These are phyloP conservation scores for Sicyos edulis DNA, from an alignment of 306 rosid species.

Conservation along the genomic window DNA sequence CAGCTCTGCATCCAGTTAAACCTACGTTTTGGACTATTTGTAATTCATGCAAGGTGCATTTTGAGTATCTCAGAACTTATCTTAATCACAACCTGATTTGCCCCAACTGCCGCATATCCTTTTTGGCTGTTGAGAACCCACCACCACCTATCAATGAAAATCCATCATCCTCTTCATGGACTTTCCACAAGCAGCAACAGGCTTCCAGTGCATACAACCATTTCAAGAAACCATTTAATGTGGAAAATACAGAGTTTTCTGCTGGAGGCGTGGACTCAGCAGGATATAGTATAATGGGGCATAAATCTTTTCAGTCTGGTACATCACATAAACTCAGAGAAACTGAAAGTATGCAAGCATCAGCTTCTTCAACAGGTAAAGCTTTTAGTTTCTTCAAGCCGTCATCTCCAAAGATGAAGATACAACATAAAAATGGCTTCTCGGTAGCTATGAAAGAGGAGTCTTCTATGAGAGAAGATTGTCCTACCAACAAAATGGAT, in stretches of 20 bases:
- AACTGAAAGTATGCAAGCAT: slow-evolving; percentile 23
- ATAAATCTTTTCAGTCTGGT: slow-evolving; percentile 27
- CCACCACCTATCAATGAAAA: slow-evolving; percentile 30
- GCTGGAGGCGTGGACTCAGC: slow-evolving; percentile 22
- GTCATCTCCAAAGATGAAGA: slow-evolving; percentile 37
- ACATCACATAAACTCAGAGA: slow-evolving; percentile 27
- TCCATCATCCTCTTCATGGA: slow-evolving; percentile 30
- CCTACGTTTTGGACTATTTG: slow-evolving; percentile 76
- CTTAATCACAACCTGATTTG: slow-evolving; percentile 40
- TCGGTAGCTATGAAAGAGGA: slow-evolving; percentile 27
- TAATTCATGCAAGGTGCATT: slow-evolving; percentile 40
- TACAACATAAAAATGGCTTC: slow-evolving; percentile 30
- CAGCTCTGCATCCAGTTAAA: slow-evolving; percentile 22
- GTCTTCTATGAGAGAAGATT: slow-evolving; percentile 25
- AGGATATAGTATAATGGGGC: slow-evolving; percentile 20
- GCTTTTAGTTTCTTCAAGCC: slow-evolving; percentile 29
- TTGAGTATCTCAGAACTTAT: slow-evolving; percentile 44
- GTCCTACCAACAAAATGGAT: slow-evolving; percentile 30
- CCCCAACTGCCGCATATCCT: slow-evolving; percentile 36
- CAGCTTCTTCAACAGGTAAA: slow-evolving; percentile 36
- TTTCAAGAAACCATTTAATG: slow-evolving; percentile 28
- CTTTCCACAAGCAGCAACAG: slow-evolving; percentile 29
- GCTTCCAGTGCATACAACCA: slow-evolving; percentile 29
- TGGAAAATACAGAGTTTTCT: slow-evolving; percentile 33
- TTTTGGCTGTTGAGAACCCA: slow-evolving; percentile 47